These are phyloP conservation scores for Xylaria sp. DNA, from an alignment of 2,329 filamentous ascomycete genomes.

Conservation along the genomic window DNA sequence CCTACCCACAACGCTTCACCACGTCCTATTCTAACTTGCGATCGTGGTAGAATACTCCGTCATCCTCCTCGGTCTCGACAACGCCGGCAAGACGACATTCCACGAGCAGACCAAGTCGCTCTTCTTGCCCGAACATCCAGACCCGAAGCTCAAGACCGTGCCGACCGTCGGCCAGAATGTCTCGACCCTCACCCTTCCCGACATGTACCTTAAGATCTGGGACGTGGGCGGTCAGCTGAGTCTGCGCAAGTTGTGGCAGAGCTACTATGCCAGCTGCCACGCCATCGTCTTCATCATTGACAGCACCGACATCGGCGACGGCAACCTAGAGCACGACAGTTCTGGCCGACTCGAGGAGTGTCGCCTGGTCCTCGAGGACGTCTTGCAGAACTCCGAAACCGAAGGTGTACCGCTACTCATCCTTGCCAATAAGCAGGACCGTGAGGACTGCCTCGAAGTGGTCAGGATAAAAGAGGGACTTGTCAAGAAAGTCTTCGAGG, in stretches of 20 bases:
- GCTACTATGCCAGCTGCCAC: slow-evolving; percentile 93
- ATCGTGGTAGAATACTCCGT: slow-evolving; percentile 84
- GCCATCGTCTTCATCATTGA: slow-evolving; percentile 99
- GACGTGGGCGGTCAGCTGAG: slow-evolving; percentile 94
- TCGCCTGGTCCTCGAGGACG: slow-evolving; percentile 86
- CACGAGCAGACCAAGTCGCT: slow-evolving; percentile 95
- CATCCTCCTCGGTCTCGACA: slow-evolving; percentile 95
- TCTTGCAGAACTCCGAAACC: slow-evolving; percentile 86
- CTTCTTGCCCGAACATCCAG: slow-evolving; percentile 73
- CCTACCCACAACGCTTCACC: slow-evolving; percentile 10
- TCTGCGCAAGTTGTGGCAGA: slow-evolving; percentile 91
- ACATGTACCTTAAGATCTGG: slow-evolving; percentile 99
- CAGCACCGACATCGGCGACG: slow-evolving; percentile 91
- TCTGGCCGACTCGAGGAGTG: slow-evolving; percentile 86
- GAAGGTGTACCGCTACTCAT: slow-evolving; percentile 92
- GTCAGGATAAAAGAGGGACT: slow-evolving; percentile 97
- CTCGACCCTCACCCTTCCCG: slow-evolving; percentile 86
- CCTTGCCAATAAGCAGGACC: slow-evolving; percentile 96
- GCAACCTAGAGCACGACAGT: slow-evolving; percentile 66
- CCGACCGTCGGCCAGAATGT: slow-evolving; percentile 98
- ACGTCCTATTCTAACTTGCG: slow-evolving; percentile 24
- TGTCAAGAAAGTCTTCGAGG: slow-evolving; percentile 94
- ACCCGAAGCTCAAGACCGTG: slow-evolving; percentile 83
- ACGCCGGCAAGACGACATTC: slow-evolving; percentile 97
- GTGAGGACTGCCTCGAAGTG: slow-evolving; percentile 97